Base-by-base conservation (phyloP, 768 basidiomycete genomes). In the Favolaschia claudopus region DNA sequence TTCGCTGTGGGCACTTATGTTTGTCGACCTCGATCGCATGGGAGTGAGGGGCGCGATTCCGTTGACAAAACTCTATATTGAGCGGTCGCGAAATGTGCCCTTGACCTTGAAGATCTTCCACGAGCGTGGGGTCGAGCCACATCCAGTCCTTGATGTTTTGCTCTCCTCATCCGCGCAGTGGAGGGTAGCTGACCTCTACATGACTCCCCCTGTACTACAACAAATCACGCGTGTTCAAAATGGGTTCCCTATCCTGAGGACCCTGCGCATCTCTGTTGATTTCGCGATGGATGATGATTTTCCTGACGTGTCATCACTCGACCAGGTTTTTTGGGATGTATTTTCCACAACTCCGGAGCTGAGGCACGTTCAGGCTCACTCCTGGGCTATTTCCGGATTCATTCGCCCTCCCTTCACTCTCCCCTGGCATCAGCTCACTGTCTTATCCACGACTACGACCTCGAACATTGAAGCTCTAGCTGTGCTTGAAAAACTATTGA, bases 371-470 rank as follows among this genome's bases (percentile, higher is more conserved):
- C 12, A 20, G 13, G 38, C 37, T 31, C 24, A n/a, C 15, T 39
- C 24, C 19, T 39, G 38, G 38, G 45, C 32, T 28, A 5, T 20
- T 2, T 4, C 5, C 4, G 4, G 15, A n/a, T 31, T 40, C 24
- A 14, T 15, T 3, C 38, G n/a, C 15, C 10, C 51, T 9, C 58
- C 58, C 5, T 60, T 60, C 27, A 12, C 27, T 2, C 22, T 60
- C 10, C 51, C 51, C 13, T 54, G 51, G 51, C 27, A 48, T n/a
- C 58, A 54, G 44, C 44, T 60, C n/a, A 60, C 51, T 7, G 44
- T 44, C 5, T 46, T 60, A 1, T 54, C 45, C 6, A 48, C 45
- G 1, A 54, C 50, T 4, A 46, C 54, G 19, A 8, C 45, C 17
- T 47, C 45, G 2, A 40, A 28, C 44, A 33, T 33, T 14, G 58